phyloP scores from a whole-genome alignment of 345 rosid genomes.

The Eucalyptus cladocalyx region DNA sequence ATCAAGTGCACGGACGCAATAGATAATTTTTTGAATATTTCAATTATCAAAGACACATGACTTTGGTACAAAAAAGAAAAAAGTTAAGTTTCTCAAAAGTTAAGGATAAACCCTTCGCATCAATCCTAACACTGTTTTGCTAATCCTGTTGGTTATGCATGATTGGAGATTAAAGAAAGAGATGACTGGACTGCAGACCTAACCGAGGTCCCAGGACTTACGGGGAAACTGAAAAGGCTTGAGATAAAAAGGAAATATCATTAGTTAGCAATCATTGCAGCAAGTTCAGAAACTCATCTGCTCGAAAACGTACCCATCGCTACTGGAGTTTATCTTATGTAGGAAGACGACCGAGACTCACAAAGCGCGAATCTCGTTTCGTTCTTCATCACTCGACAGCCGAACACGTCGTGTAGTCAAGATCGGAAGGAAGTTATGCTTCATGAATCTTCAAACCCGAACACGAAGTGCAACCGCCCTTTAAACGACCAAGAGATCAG shows the following conservation, averaged over 20 bases:
- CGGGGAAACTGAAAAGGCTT: background rate
- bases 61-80: background rate
- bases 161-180: background rate
- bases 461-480: background rate
- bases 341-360: background rate
- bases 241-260: background rate
- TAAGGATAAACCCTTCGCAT: background rate
- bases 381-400: background rate
- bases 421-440: background rate
- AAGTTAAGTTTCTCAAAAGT: background rate
- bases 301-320: background rate
- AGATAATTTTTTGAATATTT: background rate
- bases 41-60: background rate
- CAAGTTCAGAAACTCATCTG: background rate
- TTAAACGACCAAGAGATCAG: background rate
- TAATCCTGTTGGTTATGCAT: background rate
- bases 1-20: background rate
- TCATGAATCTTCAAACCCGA: background rate
- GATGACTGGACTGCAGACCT: background rate
- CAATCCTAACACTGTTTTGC: background rate
- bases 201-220: background rate
- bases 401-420: background rate
- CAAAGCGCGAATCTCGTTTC: background rate
- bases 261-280: background rate
- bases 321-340: background rate